These are phyloP conservation scores for Thalassia testudinum DNA, from an alignment of 116 monocot species.

Conservation along the genomic window DNA sequence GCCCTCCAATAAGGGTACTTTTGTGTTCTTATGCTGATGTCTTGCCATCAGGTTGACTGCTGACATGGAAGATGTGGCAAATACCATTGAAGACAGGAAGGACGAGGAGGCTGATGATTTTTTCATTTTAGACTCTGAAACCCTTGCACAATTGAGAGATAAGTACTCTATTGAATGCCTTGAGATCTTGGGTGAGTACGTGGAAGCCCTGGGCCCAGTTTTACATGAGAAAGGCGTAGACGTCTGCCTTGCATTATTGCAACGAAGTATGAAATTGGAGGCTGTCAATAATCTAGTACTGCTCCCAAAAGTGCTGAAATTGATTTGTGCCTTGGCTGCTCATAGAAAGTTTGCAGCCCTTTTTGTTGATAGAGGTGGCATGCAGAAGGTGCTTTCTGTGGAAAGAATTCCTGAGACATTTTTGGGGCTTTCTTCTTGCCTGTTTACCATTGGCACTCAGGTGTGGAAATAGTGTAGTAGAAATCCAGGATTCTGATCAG, in stretches of 20 bases:
- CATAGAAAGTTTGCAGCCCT: constrained; percentile 89
- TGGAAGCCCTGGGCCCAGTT: constrained; percentile 94
- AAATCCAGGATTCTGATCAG: neutral
- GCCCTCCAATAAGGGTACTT: no score
- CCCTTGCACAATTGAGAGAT: constrained; percentile 50
- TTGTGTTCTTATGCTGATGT: no score
- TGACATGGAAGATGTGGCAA: constrained; percentile 2
- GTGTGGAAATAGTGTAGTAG: constrained; percentile 14
- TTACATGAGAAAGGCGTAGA: constrained; percentile 96
- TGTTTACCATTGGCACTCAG: constrained; percentile 96
- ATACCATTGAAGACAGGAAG: constrained; percentile 14
- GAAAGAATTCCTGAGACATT: constrained; percentile 51
- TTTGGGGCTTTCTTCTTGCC: constrained; percentile 82
- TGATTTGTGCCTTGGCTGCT: constrained; percentile 80
- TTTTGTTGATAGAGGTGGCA: constrained; percentile 93
- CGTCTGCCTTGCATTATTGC: constrained; percentile 78
- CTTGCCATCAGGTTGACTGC: neutral
- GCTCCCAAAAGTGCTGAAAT: constrained; percentile 79
- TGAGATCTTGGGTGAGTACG: constrained; percentile 85
- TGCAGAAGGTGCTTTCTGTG: constrained; percentile 75
- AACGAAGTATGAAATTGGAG: constrained; percentile 36
- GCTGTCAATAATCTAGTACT: constrained; percentile 20
- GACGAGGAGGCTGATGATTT: constrained; percentile 42
- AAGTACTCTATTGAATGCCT: constrained; percentile 86
- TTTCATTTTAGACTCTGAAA: constrained; percentile 54